phyloP scores from a whole-genome alignment of 108 stramenopile genomes.

The Poteriospumella lacustris region DNA sequence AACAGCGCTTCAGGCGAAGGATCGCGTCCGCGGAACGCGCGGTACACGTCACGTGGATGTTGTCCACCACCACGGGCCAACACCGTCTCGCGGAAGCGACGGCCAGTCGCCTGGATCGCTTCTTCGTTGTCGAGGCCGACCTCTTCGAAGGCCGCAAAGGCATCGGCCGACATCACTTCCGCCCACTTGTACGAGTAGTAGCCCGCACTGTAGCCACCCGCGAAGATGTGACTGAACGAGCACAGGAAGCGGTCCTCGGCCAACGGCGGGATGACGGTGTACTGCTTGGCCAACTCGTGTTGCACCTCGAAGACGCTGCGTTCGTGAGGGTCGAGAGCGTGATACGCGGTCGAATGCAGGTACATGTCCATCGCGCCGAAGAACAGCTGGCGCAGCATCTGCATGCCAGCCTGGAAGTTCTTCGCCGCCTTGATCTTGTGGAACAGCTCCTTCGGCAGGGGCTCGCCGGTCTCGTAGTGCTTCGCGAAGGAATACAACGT shows the following conservation, averaged over 20 bases:
- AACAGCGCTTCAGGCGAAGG: slow-evolving; percentile 87
- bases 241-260: slow-evolving; percentile 93
- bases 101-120: slow-evolving; percentile 69
- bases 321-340: slow-evolving; percentile 68
- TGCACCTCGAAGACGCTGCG: slow-evolving; percentile 72
- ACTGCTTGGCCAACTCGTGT: slow-evolving; percentile 68
- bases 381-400: slow-evolving; percentile 84
- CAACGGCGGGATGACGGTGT: slow-evolving; percentile 75
- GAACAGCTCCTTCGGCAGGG: slow-evolving; percentile 88
- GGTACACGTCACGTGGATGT: slow-evolving; percentile 82
- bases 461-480: slow-evolving; percentile 92
- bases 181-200: slow-evolving; percentile 97
- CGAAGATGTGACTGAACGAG: slow-evolving; percentile 91
- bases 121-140: slow-evolving; percentile 91
- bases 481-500: slow-evolving; percentile 88
- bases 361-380: slow-evolving; percentile 93
- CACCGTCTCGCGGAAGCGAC: slow-evolving; percentile 85
- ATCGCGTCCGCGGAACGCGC: slow-evolving; percentile 85
- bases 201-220: slow-evolving; percentile 88
- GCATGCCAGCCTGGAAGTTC: slow-evolving; percentile 84
- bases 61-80: slow-evolving; percentile 79
- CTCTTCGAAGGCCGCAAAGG: slow-evolving; percentile 96
- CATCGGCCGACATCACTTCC: slow-evolving; percentile 94
- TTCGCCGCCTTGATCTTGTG: slow-evolving; percentile 83
- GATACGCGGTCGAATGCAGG: slow-evolving; percentile 71